Evolutionary conservation across 179 eudicot genomes (phyloP).

Genomic region (Corrigiola litoralis): DNA sequence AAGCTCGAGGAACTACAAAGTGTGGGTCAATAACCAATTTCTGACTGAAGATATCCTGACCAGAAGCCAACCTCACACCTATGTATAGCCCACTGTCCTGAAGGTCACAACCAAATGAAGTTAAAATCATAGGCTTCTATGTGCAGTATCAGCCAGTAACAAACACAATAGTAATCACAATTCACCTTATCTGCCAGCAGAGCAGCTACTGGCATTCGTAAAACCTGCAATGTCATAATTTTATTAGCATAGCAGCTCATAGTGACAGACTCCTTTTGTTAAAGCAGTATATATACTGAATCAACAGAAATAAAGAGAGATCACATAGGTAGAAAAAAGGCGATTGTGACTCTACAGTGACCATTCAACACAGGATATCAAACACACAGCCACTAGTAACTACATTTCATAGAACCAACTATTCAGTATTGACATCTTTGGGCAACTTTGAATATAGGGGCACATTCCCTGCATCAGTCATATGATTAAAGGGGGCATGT

Average conservation of each 20-base stretch:
- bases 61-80: slow-evolving; percentile 74
- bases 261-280: background rate
- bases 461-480: background rate
- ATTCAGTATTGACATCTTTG: too few relatives aligned
- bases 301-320: background rate
- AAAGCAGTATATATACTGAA: background rate
- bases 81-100: slow-evolving; percentile 60
- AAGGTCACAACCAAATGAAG: slow-evolving; percentile 8
- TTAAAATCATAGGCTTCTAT: background rate
- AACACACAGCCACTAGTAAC: background rate
- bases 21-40: slow-evolving; percentile 65
- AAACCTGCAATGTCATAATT: slow-evolving; percentile 44
- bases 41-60: slow-evolving; percentile 80
- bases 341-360: background rate
- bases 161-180: background rate
- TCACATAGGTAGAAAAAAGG: too few relatives aligned
- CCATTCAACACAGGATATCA: background rate
- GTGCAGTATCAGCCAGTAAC: background rate
- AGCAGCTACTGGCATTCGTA: slow-evolving; percentile 68
- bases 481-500: background rate
- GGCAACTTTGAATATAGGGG: background rate
- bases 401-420: too few relatives aligned
- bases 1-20: slow-evolving; percentile 33
- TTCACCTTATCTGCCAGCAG: slow-evolving; percentile 71
- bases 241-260: background rate